phyloP scores from a whole-genome alignment of 1,139 yeast genomes.

The Saccharomyces hybrid region DNA sequence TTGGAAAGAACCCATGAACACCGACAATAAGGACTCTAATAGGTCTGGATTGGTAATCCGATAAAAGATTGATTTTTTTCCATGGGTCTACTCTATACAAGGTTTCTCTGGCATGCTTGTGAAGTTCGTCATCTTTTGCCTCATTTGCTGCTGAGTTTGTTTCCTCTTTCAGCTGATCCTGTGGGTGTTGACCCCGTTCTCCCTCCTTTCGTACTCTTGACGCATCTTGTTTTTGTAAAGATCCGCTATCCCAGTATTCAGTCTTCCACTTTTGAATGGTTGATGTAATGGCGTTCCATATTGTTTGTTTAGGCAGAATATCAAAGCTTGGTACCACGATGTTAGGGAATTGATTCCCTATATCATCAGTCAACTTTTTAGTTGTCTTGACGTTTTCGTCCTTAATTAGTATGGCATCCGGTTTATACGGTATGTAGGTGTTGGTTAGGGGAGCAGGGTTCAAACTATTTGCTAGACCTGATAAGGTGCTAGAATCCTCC shows the following conservation, averaged over 20 bases:
- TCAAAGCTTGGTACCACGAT: slow-evolving; percentile 29
- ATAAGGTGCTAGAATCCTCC: neutral
- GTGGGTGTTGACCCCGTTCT: neutral
- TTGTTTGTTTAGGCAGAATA: slow-evolving; percentile 22
- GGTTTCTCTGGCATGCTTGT: slow-evolving; percentile 13
- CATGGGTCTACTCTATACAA: slow-evolving; percentile 20
- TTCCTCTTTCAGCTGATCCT: neutral
- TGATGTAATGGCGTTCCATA: slow-evolving; percentile 20
- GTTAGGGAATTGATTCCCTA: slow-evolving; percentile 19
- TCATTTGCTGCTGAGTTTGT: neutral
- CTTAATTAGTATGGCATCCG: slow-evolving; percentile 19
- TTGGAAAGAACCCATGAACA: slow-evolving; percentile 93
- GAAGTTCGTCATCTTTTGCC: neutral
- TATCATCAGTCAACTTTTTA: slow-evolving; percentile 11
- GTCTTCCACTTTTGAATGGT: slow-evolving; percentile 6
- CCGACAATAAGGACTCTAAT: slow-evolving; percentile 58
- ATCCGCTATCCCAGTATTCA: neutral
- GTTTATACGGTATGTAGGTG: slow-evolving; percentile 18
- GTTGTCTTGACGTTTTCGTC: slow-evolving; percentile 6
- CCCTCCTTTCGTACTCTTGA: neutral
- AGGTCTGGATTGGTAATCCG: slow-evolving; percentile 12
- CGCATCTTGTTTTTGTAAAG: neutral
- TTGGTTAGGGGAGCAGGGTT: slow-evolving; percentile 15
- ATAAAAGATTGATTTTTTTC: slow-evolving; percentile 5
- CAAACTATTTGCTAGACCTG: slow-evolving; percentile 2